Evolutionary conservation across 2,329 filamentous ascomycete genomes (phyloP), one percentile per base, ranked within the genome.

Genomic region (Colletotrichum sp.): DNA sequence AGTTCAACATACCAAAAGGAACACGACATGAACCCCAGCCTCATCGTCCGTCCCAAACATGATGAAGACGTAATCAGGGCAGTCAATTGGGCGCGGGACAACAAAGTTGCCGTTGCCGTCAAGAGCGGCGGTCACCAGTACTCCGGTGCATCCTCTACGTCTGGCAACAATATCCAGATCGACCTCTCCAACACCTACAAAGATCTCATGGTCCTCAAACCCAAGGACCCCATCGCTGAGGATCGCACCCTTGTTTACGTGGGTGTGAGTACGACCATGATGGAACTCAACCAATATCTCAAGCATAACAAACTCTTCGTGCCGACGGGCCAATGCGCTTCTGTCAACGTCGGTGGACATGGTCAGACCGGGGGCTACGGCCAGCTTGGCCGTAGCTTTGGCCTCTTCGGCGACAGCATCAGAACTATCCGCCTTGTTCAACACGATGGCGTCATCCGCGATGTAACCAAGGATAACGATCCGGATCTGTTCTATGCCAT

Each of bases 401-500:
- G 91, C 2, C 83, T 92, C 0, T 87, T 86, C 6, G 90, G 89
- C 1, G 91, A 92, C 74, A 87, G 91, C 67, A 86, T 89, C 8
- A 79, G 89, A 2, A 84, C 86, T 16, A 84, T 87, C 60, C 84
- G 88, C 57, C 85, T 90, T 2, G 82, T 92, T 4, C 86, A 87
- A 28, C 86, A 86, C 1, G 81, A 84, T 19, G 91, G 90, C 0
- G 75, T 83, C 13, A 81, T 88, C 28, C 80, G 88, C 2, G 86
- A 85, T 6, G 85, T 91, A 6, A 88, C 85, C 22, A 87, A 84
- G n/a, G 78, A 84, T 0, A 81, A 84, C n/a, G 86, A 92, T 68
- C 78, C 86, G 0, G 91, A 93, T 52, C 84, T 93, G 1, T 93
- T 91, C 82, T 93, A 89, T 85, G 91, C 90, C 3, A 83, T 92